A percentile compares a stretch with the other conserved stretches of the same genome.
phyloP scores from a whole-genome alignment of 2,329 filamentous ascomycete species.

The Sarocladium strictum region DNA sequence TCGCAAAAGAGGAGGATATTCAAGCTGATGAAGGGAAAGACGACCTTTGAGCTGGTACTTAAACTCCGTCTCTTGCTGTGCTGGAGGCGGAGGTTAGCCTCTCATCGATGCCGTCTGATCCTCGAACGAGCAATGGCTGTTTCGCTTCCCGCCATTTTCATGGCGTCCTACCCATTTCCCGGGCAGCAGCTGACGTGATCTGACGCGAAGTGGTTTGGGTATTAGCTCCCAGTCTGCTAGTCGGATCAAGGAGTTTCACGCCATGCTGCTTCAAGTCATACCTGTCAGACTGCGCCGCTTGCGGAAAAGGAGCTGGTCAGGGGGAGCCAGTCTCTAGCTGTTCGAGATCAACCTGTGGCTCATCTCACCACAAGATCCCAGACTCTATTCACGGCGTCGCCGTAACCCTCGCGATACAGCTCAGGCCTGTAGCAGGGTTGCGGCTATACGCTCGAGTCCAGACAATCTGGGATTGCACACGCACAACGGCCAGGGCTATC shows the following conservation, averaged over 20 bases:
- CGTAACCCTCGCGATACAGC: neutral
- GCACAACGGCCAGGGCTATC: neutral
- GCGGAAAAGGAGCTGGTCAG: neutral
- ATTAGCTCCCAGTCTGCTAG: slow-evolving; percentile 16
- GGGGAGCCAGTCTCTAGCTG: neutral
- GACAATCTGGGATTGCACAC: neutral
- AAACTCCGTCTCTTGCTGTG: slow-evolving; percentile 10
- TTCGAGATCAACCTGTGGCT: slow-evolving; percentile 14
- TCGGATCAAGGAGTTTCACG: slow-evolving; percentile 11
- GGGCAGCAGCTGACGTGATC: neutral
- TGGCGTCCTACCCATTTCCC: neutral
- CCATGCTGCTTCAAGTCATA: neutral
- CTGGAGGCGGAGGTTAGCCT: slow-evolving; percentile 10
- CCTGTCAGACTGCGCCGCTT: neutral
- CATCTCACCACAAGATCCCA: slow-evolving; percentile 18
- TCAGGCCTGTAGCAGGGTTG: slow-evolving; percentile 9
- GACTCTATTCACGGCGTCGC: slow-evolving; percentile 3
- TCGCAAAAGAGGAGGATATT: neutral
- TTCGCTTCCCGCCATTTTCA: neutral
- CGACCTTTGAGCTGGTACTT: slow-evolving; percentile 11
- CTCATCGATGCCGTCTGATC: slow-evolving; percentile 1
- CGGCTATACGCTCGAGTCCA: slow-evolving; percentile 7
- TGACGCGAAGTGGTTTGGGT: neutral
- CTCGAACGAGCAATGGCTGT: neutral
- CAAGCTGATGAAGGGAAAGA: neutral